These are phyloP conservation scores for Fagopyrum tataricum DNA, from an alignment of 148 eudicot genomes.

Conservation along the genomic window DNA sequence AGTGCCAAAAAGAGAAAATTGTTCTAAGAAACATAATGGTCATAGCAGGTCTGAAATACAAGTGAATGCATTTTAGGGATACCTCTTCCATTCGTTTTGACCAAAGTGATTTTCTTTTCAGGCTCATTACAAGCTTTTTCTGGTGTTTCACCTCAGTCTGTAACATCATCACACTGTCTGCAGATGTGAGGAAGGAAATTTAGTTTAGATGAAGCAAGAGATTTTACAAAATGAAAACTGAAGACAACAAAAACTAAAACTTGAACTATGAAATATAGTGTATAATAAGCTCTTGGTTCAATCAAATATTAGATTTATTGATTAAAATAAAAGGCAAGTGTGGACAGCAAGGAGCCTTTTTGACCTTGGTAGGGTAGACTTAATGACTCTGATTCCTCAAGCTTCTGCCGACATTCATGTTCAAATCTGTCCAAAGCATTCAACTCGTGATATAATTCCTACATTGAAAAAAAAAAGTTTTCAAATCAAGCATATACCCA, in stretches of 20 bases:
- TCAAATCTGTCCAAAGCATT: slow-evolving; percentile 85
- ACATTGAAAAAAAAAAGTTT: slow-evolving; percentile 13
- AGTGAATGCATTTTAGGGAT: background rate
- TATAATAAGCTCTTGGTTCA: background rate
- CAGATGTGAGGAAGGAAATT: slow-evolving; percentile 13
- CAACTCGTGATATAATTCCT: slow-evolving; percentile 94
- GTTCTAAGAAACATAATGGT: background rate
- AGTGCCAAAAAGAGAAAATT: background rate
- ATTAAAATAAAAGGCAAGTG: too few relatives aligned
- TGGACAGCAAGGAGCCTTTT: background rate
- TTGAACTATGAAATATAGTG: background rate
- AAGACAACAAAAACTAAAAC: background rate
- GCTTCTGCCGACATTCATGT: slow-evolving; percentile 68
- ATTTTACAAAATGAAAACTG: background rate
- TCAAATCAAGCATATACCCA: background rate
- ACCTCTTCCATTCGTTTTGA: slow-evolving; percentile 90
- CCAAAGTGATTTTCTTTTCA: slow-evolving; percentile 96
- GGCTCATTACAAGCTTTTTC: slow-evolving; percentile 66
- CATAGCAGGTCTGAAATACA: background rate
- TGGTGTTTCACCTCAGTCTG: slow-evolving; percentile 84
- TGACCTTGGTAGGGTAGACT: slow-evolving; percentile 84
- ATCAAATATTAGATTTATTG: background rate
- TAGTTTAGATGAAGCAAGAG: slow-evolving; percentile 1
- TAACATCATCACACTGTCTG: slow-evolving; percentile 69
- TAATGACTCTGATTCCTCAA: slow-evolving; percentile 67